A percentile compares a stretch with the other conserved stretches of the same genome.
These are phyloP conservation scores for Aschersonia sp. DNA, from an alignment of 2,329 filamentous ascomycete genomes.

Conservation along the genomic window DNA sequence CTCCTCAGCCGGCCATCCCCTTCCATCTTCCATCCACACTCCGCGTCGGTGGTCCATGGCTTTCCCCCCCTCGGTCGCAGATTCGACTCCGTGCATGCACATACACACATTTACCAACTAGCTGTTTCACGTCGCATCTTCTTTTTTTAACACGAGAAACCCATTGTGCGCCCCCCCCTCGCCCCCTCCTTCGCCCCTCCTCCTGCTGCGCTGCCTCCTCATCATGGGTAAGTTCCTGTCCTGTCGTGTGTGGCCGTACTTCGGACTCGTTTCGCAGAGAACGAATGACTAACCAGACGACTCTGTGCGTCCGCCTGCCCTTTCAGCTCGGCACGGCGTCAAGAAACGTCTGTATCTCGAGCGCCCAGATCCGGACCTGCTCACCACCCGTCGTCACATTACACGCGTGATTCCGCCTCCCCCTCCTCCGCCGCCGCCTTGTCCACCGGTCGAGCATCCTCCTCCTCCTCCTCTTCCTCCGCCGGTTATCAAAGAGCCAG, in stretches of 20 bases:
- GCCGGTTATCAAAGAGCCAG: constrained; percentile 5
- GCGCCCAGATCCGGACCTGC: constrained; percentile 23
- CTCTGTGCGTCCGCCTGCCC: not conserved
- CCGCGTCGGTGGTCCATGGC: too few species aligned
- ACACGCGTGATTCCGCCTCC: constrained; percentile 23
- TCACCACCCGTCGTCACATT: constrained; percentile 19
- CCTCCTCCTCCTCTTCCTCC: constrained; percentile 5
- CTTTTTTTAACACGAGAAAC: too few species aligned
- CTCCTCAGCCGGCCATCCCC: too few species aligned
- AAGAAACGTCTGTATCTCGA: constrained; percentile 29
- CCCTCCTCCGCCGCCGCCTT: constrained; percentile 15
- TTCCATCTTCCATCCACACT: too few species aligned
- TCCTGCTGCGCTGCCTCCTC: too few species aligned
- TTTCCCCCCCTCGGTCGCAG: not conserved
- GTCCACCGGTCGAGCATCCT: constrained; percentile 1
- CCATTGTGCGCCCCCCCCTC: not conserved
- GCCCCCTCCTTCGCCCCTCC: too few species aligned
- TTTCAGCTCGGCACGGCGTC: constrained; percentile 7
- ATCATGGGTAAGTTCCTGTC: too few species aligned
- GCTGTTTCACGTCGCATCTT: not conserved
- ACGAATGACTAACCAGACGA: not conserved
- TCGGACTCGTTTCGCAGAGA: too few species aligned
- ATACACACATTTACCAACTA: not conserved
- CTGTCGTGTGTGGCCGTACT: too few species aligned
- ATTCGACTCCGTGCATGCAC: not conserved